Evolutionary conservation across 495 filamentous ascomycete species (phyloP), one percentile per base, ranked within the genome.

Genomic region (Halenospora varia): DNA sequence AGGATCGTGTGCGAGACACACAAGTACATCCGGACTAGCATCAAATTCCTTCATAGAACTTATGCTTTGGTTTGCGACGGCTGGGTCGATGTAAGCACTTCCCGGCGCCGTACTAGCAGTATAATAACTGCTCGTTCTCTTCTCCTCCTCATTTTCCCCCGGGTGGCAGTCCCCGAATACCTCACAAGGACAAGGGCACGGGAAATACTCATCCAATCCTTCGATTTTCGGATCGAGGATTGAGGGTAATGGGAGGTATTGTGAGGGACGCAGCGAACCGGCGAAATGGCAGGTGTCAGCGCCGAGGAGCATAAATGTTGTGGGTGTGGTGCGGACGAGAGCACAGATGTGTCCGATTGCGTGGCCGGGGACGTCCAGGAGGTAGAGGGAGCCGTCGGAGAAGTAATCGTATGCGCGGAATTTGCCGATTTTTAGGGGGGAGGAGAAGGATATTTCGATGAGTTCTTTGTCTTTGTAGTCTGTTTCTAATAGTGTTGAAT

Each of bases 391-490:
- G 9, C 83, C 82, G 61, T 86, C 83, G 9, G 71, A 73, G 60
- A 84, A 86, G 60, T 81, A 86, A 64, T 89, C 86, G 17, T 78
- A 60, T 0, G 82, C 85, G 18, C 57, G 54, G 62, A 83, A 77
- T 6, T 65, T 51, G 25, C 81, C 77, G 23, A 86, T 74, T 24
- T 64, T 46, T 1, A 66, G 10, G 6, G 11, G 6, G 8, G 56
- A 19, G 11, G 50, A 53, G 35, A 84, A 82, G 55, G 70, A 67
- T 2, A 83, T 63, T 49, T 84, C 78, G 46, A 15, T 20, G 15
- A 61, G 10, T 45, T 55, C 41, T 10, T 25, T 22, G 3, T 24
- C 47, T 26, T 29, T 22, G 52, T 76, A 78, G 58, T 79, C 73
- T 19, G 62, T 65, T 46, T 84, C 78, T 8, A 73, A 66, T 18